A percentile compares a stretch with the other conserved stretches of the same genome.
Conservation (phyloP, 345 rosid genomes). For the Fremontodendron californicum region DNA sequence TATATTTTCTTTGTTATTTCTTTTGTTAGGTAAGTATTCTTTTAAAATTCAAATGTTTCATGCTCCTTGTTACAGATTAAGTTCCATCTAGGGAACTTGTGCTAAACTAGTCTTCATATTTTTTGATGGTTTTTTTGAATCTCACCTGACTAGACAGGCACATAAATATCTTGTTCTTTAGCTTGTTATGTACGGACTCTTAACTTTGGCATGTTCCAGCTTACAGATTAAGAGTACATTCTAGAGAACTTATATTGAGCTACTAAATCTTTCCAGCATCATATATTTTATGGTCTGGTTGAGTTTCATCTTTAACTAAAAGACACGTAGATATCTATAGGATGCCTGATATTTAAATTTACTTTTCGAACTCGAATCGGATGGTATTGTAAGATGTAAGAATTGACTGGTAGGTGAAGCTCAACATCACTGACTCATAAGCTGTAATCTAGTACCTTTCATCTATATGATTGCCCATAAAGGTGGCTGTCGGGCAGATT, state of each 20-base stretch:
- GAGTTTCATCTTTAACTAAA: neutral
- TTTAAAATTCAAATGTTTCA: neutral
- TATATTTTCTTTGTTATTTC: neutral
- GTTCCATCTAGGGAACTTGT: neutral
- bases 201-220: neutral
- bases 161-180: neutral
- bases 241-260: neutral
- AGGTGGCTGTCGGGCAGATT: neutral
- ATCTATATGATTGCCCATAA: neutral
- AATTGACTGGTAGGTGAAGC: neutral
- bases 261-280: neutral
- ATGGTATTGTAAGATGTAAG: neutral
- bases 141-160: neutral
- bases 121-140: neutral
- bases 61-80: neutral
- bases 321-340: neutral
- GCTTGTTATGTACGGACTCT: neutral
- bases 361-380: neutral
- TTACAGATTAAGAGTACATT: neutral
- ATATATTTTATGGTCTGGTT: neutral
- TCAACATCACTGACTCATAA: neutral
- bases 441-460: neutral
- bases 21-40: neutral
- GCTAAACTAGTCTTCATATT: neutral
- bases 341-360: neutral